A percentile compares a stretch with the other conserved stretches of the same genome.
Evolutionary conservation across 2,329 filamentous ascomycete genomes (phyloP).

Genomic region (Chaetomiaceae sp.): DNA sequence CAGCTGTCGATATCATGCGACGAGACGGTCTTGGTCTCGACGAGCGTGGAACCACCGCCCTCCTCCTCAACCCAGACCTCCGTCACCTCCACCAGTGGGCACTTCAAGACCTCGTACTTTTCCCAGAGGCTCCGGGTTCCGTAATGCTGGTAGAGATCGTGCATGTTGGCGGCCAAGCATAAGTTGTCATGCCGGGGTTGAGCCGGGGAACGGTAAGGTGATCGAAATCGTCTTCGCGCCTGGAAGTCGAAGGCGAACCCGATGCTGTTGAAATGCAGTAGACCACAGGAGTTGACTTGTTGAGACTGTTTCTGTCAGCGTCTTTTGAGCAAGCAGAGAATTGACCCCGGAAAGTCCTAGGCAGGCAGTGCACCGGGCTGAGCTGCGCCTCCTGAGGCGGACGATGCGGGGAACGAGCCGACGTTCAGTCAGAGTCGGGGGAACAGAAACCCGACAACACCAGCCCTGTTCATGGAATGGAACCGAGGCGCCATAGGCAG

Average conservation of each 20-base stretch:
- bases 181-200: background rate
- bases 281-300: too few relatives aligned
- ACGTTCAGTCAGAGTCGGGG: too few relatives aligned
- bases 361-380: background rate
- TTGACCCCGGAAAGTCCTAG: conserved; percentile 2
- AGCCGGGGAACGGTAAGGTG: too few relatives aligned
- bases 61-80: conserved; percentile 21
- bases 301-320: too few relatives aligned
- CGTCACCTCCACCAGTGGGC: conserved; percentile 21
- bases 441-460: too few relatives aligned
- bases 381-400: conserved; percentile 4
- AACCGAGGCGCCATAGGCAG: too few relatives aligned
- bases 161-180: conserved; percentile 9
- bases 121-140: conserved; percentile 20
- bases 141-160: conserved; percentile 21
- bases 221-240: too few relatives aligned
- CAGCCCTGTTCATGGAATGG: too few relatives aligned
- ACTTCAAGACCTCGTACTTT: conserved; percentile 18
- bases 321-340: background rate
- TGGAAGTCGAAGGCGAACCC: too few relatives aligned
- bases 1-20: conserved; percentile 19
- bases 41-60: background rate
- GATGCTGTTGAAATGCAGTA: background rate
- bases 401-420: conserved; percentile 9
- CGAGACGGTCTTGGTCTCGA: conserved; percentile 11